A percentile compares a stretch with the other conserved stretches of the same genome.
Conservation (phyloP, 2,329 filamentous ascomycete genomes). For the Fusarium avenaceum region DNA sequence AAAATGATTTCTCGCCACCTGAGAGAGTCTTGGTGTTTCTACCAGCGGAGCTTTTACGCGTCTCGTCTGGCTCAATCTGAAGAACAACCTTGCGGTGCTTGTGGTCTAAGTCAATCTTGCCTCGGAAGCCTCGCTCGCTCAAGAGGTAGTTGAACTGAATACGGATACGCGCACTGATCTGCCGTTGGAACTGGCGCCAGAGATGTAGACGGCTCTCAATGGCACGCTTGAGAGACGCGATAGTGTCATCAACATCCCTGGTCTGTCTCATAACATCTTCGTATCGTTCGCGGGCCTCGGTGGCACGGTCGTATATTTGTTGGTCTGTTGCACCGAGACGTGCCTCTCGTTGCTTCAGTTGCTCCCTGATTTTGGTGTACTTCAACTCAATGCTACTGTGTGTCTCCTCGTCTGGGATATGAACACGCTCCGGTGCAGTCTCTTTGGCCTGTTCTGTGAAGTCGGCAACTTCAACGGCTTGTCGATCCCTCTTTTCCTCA, state of each 20-base stretch:
- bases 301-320: conserved; percentile 69
- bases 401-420: conserved; percentile 75
- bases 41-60: conserved; percentile 75
- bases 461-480: conserved; percentile 63
- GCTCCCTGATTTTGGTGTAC: conserved; percentile 67
- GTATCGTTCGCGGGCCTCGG: conserved; percentile 58
- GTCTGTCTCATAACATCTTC: conserved; percentile 60
- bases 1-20: conserved; percentile 97
- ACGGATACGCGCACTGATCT: conserved; percentile 87
- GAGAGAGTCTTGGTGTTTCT: conserved; percentile 92
- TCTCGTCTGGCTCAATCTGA: conserved; percentile 79
- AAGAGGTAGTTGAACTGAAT: conserved; percentile 90
- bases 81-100: conserved; percentile 79
- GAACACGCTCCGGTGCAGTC: conserved; percentile 68
- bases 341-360: conserved; percentile 69
- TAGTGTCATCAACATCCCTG: conserved; percentile 57
- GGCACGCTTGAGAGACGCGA: conserved; percentile 66
- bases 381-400: conserved; percentile 67
- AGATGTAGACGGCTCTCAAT: conserved; percentile 77
- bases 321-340: conserved; percentile 74
- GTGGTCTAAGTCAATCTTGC: conserved; percentile 84
- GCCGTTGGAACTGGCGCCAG: conserved; percentile 85
- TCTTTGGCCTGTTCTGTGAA: conserved; percentile 68
- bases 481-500: conserved; percentile 62
- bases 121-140: conserved; percentile 89